Base-by-base conservation (phyloP, 495 filamentous ascomycete genomes). In the Trichoderma gamsii region DNA sequence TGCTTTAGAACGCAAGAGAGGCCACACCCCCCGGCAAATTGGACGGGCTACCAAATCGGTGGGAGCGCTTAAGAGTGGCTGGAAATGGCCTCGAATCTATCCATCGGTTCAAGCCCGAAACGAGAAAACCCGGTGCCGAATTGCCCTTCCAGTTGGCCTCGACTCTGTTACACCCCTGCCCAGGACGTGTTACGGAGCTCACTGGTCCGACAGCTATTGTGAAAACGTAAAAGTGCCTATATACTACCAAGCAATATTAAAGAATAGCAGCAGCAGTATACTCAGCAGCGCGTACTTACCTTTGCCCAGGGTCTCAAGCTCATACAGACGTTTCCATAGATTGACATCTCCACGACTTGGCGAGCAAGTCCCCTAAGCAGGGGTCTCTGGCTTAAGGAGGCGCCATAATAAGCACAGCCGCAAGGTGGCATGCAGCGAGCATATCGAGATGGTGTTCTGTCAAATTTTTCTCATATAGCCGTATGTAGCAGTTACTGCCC, bases 41-140 rank as follows among this genome's bases (percentile, higher is more conserved):
- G 21, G n/a, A n/a, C 52, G 52, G 56, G 56, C 56, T 61, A 61
- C 56, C 56, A 61, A 61, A 61, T 61, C 56, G 56, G 56, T 61
- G 56, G 56, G 56, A 61, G 56, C 56, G 56, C 56, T 25, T 61
- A 15, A 32, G 56, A 61, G 56, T 61, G 56, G 56, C 23, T 32
- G 56, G 25, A 61, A 52, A 27, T 61, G 56, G 27, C 23, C 27
- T 27, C 56, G 27, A 61, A 61, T 61, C 56, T 61, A 32, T 3
- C n/a, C 56, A 32, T 56, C 51, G 18, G 51, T 16, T 56, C 12
- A 25, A 25, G 44, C 44, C 44, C 44, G 4, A n/a, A n/a, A 49
- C 44, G 44, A 56, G 51, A 25, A 56, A 23, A 23, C 11, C 8
- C 16, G 23, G 27, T 61, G 56, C 56, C 56, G 56, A 61, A 29